Base-by-base conservation (phyloP, 164 flowering plant species). In the Vitis amurensis region DNA sequence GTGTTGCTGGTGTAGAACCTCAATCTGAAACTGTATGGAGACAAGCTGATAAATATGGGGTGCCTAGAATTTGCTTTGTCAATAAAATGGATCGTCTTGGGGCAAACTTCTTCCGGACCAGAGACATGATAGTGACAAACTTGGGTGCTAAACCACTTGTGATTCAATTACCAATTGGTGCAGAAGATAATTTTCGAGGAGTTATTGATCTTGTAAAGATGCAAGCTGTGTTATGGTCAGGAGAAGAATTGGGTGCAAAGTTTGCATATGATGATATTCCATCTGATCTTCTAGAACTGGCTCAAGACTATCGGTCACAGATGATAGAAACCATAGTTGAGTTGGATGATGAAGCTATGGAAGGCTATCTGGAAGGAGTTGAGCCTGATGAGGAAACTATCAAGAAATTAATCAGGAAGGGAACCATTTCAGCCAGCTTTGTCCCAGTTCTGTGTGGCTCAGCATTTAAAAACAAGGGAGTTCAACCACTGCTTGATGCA, bases 11-110 rank as follows among this genome's bases (percentile, higher is more conserved):
- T 31, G 99, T 96, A 53, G 98, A 96, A 69, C 97, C 98, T 8
- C 99, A 92, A 71, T 96, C 99, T 30, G 98, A 93, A 76, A 96
- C 99, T 47, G 99, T 93, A 14, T 93, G 98, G 97, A 85, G 99
- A 77, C 99, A 93, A 81, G 98, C 98, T 58, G 98, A 93, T 74
- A 93, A 84, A 68, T 93, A 96, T 71, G 97, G 97, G 11, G 98
- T 93, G 9, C 99, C 98, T 4, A 85, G 98, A 65, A 88, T 96
- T 65, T 93, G 98, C 80, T 96, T 96, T 81, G 90, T 96, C 50
- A 96, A 96, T 70, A 96, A 96, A 79, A 96, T 96, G 97, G 99
- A 96, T 69, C 91, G 98, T 15, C 84, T 96, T 59, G 98, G 99
- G 55, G 99, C 99, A 19, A 92, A 93, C 74, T 96, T 93, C 71